These are phyloP conservation scores for Suhomyces canberraensis DNA, from an alignment of 805 yeast genomes.

Conservation along the genomic window DNA sequence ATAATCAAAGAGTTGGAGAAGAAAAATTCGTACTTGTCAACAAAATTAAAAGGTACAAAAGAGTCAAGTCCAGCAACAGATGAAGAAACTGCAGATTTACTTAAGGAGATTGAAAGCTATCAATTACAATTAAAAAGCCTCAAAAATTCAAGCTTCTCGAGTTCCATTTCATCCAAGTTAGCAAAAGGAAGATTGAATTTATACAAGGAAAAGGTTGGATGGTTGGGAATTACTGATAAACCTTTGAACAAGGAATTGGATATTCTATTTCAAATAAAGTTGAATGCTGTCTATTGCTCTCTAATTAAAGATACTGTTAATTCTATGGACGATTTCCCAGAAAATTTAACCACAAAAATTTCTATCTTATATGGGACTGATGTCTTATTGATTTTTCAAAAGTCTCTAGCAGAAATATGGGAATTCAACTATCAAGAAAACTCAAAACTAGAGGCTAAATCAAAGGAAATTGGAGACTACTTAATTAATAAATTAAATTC, in stretches of 20 bases:
- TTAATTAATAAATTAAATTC: no score
- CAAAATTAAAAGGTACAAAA: conserved; percentile 11
- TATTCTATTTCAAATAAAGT: conserved; percentile 1
- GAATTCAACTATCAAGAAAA: no score
- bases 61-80: neutral
- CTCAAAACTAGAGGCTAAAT: no score
- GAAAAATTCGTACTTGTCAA: conserved; percentile 17
- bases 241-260: neutral
- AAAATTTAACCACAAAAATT: neutral
- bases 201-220: conserved; percentile 5
- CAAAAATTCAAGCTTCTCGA: conserved; percentile 8
- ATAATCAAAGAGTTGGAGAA: conserved; percentile 17
- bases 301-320: neutral
- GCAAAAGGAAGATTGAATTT: conserved; percentile 10
- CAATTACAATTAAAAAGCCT: conserved; percentile 14
- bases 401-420: no score
- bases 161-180: conserved; percentile 10
- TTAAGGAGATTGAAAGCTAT: conserved; percentile 13
- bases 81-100: neutral
- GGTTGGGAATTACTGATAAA: neutral
- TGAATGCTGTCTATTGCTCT: neutral
- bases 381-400: no score
- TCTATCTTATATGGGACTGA: no score
- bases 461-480: no score
- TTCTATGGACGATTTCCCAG: neutral